phyloP scores from a whole-genome alignment of 805 yeast genomes.

The Tetrapisispora phaffii region DNA sequence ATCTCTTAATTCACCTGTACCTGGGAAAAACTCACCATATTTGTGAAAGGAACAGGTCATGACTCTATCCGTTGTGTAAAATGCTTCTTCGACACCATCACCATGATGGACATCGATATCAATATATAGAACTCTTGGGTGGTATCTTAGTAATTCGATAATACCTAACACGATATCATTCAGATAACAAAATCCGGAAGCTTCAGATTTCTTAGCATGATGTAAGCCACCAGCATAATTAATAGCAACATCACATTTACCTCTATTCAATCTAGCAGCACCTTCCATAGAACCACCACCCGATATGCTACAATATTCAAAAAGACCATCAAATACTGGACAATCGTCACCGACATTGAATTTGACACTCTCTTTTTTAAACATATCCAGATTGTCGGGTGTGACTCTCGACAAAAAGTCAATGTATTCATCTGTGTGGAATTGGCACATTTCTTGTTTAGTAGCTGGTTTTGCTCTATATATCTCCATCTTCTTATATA shows the following conservation, averaged over 20 bases:
- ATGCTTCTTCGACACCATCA: conserved; percentile 97
- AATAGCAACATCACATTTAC: conserved; percentile 86
- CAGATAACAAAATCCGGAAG: conserved; percentile 90
- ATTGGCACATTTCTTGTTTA: conserved; percentile 94
- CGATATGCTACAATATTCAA: conserved; percentile 77
- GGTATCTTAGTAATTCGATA: conserved; percentile 72
- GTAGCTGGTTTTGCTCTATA: conserved; percentile 97
- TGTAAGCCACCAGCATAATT: conserved; percentile 96
- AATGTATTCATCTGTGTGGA: conserved; percentile 94
- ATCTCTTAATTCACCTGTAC: conserved; percentile 89
- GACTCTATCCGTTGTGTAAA: conserved; percentile 87
- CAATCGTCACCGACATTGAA: conserved; percentile 92
- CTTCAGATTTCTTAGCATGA: conserved; percentile 91
- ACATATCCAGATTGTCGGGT: conserved; percentile 83
- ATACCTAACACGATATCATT: conserved; percentile 90
- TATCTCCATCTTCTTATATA: conserved; percentile 94
- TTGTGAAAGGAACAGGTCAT: conserved; percentile 96
- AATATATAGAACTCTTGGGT: conserved; percentile 85
- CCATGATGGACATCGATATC: conserved; percentile 96
- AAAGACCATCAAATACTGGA: conserved; percentile 91
- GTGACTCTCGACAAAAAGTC: conserved; percentile 85
- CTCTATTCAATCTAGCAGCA: conserved; percentile 72
- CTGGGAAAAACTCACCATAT: conserved; percentile 94
- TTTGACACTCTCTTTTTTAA: conserved; percentile 76
- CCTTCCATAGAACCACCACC: conserved; percentile 95